A percentile compares a stretch with the other conserved stretches of the same genome.
These are phyloP conservation scores for Sarocladium kiliense DNA, from an alignment of 2,329 filamentous ascomycete genomes.

Conservation along the genomic window DNA sequence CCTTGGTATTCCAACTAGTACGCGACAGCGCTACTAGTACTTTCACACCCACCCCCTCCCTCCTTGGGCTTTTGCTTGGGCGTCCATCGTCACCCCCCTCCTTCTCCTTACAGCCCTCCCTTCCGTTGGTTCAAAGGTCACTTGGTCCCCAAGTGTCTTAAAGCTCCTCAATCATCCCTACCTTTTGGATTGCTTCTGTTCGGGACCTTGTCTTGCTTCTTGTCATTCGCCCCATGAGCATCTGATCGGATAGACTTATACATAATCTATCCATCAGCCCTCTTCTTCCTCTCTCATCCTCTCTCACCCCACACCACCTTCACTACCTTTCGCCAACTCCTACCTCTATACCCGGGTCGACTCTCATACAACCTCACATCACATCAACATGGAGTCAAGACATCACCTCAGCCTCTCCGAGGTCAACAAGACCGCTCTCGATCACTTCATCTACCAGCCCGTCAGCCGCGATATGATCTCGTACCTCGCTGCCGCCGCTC, in stretches of 20 bases:
- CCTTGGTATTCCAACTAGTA: too few species aligned
- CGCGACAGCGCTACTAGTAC: background rate
- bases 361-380: conserved; percentile 6
- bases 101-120: background rate
- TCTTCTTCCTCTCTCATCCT: background rate
- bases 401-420: conserved; percentile 40
- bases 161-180: conserved; percentile 8
- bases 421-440: conserved; percentile 69
- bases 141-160: conserved; percentile 8
- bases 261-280: conserved; percentile 9
- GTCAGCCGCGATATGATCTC: conserved; percentile 73
- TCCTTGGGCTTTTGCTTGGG: conserved; percentile 4
- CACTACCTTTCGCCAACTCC: background rate
- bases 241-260: conserved; percentile 9
- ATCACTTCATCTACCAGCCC: conserved; percentile 73
- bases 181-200: background rate
- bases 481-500: conserved; percentile 69
- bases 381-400: conserved; percentile 38
- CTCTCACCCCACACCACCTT: conserved; percentile 1
- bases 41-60: background rate
- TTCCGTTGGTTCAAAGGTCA: background rate
- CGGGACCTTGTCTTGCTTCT: conserved; percentile 1
- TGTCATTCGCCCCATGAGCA: conserved; percentile 2
- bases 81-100: background rate
- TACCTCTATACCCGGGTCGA: background rate